Base-by-base conservation (phyloP, 2,329 filamentous ascomycete genomes). In the Arthrinium phaeospermum region DNA sequence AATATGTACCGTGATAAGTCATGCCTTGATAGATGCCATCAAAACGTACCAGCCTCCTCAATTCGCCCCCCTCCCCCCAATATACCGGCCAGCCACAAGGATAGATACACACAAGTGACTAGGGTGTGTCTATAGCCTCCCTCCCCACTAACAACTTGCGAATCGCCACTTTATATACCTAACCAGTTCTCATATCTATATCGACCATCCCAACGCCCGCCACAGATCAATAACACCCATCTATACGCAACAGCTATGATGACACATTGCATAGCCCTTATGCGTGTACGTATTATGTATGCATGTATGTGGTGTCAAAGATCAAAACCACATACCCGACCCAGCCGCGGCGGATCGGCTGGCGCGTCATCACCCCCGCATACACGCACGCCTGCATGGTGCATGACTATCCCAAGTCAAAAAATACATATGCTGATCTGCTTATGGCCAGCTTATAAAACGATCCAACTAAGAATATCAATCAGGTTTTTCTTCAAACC, bases 311-410 rank as follows among this genome's bases (percentile, higher is more conserved):
- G 10, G 10, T 41, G 37, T 41, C 5, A 1, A 1, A 10, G 37
- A 41, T 41, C 37, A 41, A 41, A 41, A 41, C 37, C 7, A 41
- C 45, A 49, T 49, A 49, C 46, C 46, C 46, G 46, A n/a, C 19
- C 19, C 46, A 49, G 46, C 46, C 46, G 46, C 16, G 19, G 19
- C 46, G 46, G 46, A 49, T 49, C 46, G 6, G 46, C 46, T 49
- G 53, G 53, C 53, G 53, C 53, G 53, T 61, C 53, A 37, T 37
- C 30, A 37, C 30, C 53, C 53, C 53, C 53, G 53, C 53, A 34
- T 51, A 27, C 49, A 51, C 5, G 49, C 49, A 24, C n/a, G 51
- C 53, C 37, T 34, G 13, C 16, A 53, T 8, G 7, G 24, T 22
- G 27, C 27, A 34, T 19, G 27, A 27, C 51, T 16, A 46, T 3